phyloP scores from a whole-genome alignment of 495 filamentous ascomycete genomes.

The Peziza echinospora region DNA sequence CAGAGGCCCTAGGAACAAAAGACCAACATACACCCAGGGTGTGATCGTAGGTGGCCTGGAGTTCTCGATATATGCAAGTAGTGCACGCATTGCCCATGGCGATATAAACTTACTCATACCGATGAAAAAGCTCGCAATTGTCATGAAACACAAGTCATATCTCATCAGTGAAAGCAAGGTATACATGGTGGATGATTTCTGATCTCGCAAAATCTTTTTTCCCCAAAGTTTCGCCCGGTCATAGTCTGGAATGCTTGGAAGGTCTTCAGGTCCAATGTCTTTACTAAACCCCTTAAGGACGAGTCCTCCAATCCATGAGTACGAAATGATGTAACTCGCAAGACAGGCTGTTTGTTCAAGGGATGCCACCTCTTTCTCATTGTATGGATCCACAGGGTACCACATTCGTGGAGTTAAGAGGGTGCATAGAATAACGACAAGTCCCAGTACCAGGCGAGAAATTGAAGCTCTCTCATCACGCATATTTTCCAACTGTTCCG shows the following conservation, averaged over 20 bases:
- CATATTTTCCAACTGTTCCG: constrained; percentile 9
- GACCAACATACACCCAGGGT: constrained; percentile 15
- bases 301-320: constrained; percentile 12
- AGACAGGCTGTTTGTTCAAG: constrained; percentile 17
- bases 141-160: constrained; percentile 15
- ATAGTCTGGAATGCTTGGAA: constrained; percentile 12
- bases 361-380: constrained; percentile 2
- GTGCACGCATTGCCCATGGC: constrained; percentile 15
- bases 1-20: constrained; percentile 15
- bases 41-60: constrained; percentile 12
- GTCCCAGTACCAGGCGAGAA: constrained; percentile 6
- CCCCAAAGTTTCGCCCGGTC: constrained; percentile 15
- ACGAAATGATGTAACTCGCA: constrained; percentile 13
- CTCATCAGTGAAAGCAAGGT: constrained; percentile 13
- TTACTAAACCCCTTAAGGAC: constrained; percentile 8
- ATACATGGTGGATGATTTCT: constrained; percentile 8
- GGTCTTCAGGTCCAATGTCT: constrained; percentile 12
- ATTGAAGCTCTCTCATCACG: constrained; percentile 12
- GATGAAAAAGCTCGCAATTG: constrained; percentile 12
- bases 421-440: constrained; percentile 6
- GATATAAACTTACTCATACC: constrained; percentile 12
- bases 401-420: constrained; percentile 16
- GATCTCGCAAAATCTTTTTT: constrained; percentile 11
- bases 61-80: constrained; percentile 15
- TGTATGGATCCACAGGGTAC: constrained; percentile 17